Evolutionary conservation across 257 asterid genomes (phyloP).

Genomic region (Gentiana straminea): DNA sequence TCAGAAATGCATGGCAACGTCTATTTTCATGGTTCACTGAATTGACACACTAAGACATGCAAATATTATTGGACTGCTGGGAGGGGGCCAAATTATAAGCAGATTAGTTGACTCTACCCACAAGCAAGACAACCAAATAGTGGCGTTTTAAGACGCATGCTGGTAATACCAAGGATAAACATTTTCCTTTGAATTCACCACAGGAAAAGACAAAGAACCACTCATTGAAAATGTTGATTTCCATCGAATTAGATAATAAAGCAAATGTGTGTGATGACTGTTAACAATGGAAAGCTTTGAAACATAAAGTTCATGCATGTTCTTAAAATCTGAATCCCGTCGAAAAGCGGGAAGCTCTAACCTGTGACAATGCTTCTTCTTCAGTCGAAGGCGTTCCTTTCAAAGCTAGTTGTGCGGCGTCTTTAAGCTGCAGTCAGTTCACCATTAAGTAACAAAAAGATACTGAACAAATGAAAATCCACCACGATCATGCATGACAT

Average conservation of each 20-base stretch:
- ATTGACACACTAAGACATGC: background rate
- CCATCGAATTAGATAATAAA: too few species aligned
- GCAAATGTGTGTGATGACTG: too few species aligned
- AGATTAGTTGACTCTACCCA: too few species aligned
- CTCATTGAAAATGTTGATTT: too few species aligned
- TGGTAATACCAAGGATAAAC: too few species aligned
- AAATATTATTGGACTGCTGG: background rate
- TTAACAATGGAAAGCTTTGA: too few species aligned
- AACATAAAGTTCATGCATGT: too few species aligned
- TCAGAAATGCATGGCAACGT: background rate
- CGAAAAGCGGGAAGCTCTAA: constrained; percentile 22
- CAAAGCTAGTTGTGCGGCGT: constrained; percentile 96
- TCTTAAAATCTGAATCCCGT: too few species aligned
- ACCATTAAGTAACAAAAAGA: constrained; percentile 15
- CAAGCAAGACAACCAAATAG: too few species aligned
- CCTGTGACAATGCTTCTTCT: constrained; percentile 97
- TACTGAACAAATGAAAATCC: constrained; percentile 3
- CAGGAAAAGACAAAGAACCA: too few species aligned
- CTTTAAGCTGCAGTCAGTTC: constrained; percentile 50
- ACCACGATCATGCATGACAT: constrained; percentile 8
- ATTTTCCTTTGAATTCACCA: too few species aligned
- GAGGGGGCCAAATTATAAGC: background rate
- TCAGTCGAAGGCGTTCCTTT: constrained; percentile 87
- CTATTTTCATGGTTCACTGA: constrained; percentile 3
- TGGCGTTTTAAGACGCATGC: constrained; percentile 18